Base-by-base conservation (phyloP, 2,329 filamentous ascomycete species). In the Hypoxylon sp. region DNA sequence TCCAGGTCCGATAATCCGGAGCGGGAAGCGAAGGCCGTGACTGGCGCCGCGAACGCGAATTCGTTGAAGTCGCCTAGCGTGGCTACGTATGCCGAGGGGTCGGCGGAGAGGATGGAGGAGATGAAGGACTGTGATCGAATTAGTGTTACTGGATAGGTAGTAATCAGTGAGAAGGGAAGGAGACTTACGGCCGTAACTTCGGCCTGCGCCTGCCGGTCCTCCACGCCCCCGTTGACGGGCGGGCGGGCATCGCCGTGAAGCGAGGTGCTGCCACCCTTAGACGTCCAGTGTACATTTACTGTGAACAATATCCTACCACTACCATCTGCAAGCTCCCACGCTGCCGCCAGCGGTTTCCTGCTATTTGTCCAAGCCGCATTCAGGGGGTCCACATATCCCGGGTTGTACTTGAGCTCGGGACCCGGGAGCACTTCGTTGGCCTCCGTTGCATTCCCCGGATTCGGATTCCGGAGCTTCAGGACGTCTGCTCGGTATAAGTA, bases 21-120 rank as follows among this genome's bases (percentile, higher is more conserved):
- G 19, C 84, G 80, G 3, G 78, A 69, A 1, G 81, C 74, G 70
- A 92, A 91, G 1, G 80, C 80, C 66, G 83, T 77, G 53, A 92
- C 78, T 1, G 91, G 90, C 76, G 84, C 74, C 9, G 89, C 90
- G 68, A 90, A 89, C 4, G 85, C 77, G 76, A 91, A 93, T 77
- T 93, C 91, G 82, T 93, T 93, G 77, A 90, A 93, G 79, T 93
- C 91, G 26, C 91, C 91, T 0, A 87, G 86, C 2, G 84, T 80
- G 66, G 93, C 84, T 71, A 93, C 77, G 24, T 81, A 82, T 0
- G 91, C 90, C 14, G 84, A 79, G 10, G 81, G 76, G 78, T 92
- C 86, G 44, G 84, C 74, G 6, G 81, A 77, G 19, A 92, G 84
- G 71, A 93, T 88, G 63, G 86, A 63, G 1, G 82, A 78, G 59